Conservation (phyloP, 495 filamentous ascomycete species). For the Hyaloscypha variabilis region DNA sequence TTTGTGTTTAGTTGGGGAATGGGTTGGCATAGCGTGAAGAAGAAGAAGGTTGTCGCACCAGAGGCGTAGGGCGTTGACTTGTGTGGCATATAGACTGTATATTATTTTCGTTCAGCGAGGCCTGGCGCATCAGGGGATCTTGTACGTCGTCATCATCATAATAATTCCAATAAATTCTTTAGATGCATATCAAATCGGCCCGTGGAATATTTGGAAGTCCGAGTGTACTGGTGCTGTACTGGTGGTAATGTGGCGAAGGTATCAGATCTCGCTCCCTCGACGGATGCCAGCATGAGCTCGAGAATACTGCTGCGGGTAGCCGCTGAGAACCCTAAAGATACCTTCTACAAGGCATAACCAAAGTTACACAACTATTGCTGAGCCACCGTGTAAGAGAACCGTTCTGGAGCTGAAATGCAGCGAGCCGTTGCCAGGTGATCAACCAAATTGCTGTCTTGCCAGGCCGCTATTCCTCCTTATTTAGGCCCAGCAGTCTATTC, state of each 20-base stretch:
- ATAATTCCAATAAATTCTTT: too few species aligned
- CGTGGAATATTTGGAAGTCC: too few species aligned
- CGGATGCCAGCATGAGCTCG: background rate
- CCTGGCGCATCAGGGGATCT: too few species aligned
- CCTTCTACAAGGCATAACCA: background rate
- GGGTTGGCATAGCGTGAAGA: slow-evolving; percentile 55
- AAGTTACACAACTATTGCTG: background rate
- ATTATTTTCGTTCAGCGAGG: background rate
- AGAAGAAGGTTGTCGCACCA: slow-evolving; percentile 21
- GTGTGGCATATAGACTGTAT: background rate
- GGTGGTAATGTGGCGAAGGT: background rate
- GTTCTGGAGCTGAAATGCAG: too few species aligned
- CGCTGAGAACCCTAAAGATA: background rate
- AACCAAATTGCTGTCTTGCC: too few species aligned
- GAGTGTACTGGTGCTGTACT: too few species aligned
- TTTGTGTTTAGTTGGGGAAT: slow-evolving; percentile 47
- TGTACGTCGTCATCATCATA: too few species aligned
- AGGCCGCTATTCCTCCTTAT: too few species aligned
- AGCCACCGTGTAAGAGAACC: too few species aligned
- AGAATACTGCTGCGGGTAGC: background rate
- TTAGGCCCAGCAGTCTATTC: too few species aligned
- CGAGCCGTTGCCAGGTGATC: too few species aligned
- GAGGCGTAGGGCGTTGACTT: background rate
- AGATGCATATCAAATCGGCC: too few species aligned
- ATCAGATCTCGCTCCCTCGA: background rate